phyloP scores from a whole-genome alignment of 78 protist species.

The Emiliania huxleyi region DNA sequence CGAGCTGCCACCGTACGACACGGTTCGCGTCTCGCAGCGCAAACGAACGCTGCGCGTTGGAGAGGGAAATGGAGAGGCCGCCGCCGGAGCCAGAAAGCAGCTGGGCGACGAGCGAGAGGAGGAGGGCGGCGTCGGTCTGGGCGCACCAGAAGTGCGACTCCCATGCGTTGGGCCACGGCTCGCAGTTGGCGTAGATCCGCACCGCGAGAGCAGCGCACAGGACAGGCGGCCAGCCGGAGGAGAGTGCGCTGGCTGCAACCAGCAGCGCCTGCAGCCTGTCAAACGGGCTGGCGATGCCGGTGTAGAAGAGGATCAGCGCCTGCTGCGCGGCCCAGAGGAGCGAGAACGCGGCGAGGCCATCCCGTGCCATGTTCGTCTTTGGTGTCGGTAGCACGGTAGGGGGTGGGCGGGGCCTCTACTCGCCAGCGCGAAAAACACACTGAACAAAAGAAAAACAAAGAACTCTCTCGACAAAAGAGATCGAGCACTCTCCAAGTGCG shows the following conservation, averaged over 20 bases:
- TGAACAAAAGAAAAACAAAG: no score
- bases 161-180: background rate
- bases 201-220: background rate
- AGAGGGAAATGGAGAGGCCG: no score
- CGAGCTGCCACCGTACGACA: background rate
- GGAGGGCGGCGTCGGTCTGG: background rate
- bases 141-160: constrained; percentile 28
- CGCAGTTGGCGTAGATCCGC: background rate
- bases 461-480: no score
- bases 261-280: background rate
- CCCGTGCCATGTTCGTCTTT: no score
- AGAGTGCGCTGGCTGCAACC: background rate
- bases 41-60: no score
- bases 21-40: no score
- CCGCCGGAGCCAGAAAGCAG: no score
- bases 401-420: no score
- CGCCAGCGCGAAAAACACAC: no score
- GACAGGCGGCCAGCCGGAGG: background rate
- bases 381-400: no score
- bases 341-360: no score
- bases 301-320: background rate
- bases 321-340: background rate
- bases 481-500: no score
- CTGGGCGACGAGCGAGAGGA: background rate
- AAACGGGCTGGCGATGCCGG: background rate